Conservation (phyloP, 306 rosid genomes). For the Acacia confusa region DNA sequence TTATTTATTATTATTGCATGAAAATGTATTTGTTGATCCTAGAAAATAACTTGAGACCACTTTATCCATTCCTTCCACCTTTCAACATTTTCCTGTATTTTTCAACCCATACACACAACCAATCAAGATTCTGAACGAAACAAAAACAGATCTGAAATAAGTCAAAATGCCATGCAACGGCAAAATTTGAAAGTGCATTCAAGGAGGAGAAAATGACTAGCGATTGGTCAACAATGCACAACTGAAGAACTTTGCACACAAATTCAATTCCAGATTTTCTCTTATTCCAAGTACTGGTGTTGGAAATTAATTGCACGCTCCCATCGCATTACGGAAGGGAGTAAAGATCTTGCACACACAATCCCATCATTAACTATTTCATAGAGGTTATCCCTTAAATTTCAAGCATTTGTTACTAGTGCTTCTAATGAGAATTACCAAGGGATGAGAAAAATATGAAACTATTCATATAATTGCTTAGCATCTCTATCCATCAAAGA, state of each 20-base stretch:
- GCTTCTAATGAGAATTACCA: background rate
- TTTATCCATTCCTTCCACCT: background rate
- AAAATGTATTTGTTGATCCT: background rate
- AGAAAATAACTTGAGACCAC: background rate
- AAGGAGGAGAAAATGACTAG: background rate
- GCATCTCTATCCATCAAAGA: constrained; percentile 2
- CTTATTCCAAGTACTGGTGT: background rate
- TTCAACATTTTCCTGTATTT: background rate
- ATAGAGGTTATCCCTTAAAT: background rate
- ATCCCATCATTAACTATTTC: background rate
- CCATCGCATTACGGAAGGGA: background rate
- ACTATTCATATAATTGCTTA: constrained; percentile 9
- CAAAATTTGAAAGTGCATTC: background rate
- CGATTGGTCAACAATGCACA: background rate
- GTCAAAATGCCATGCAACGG: background rate
- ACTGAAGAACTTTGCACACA: background rate
- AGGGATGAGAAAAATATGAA: constrained; percentile 28
- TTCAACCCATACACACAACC: background rate
- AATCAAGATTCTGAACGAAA: background rate
- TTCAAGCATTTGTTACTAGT: background rate
- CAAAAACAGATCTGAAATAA: background rate
- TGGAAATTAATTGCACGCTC: background rate
- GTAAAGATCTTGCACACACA: background rate
- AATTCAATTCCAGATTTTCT: background rate
- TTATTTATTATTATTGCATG: background rate